Evolutionary conservation across 1,284 basidiomycete species (phyloP), one percentile per base, ranked within the genome.

Genomic region (Ganoderma sp.): DNA sequence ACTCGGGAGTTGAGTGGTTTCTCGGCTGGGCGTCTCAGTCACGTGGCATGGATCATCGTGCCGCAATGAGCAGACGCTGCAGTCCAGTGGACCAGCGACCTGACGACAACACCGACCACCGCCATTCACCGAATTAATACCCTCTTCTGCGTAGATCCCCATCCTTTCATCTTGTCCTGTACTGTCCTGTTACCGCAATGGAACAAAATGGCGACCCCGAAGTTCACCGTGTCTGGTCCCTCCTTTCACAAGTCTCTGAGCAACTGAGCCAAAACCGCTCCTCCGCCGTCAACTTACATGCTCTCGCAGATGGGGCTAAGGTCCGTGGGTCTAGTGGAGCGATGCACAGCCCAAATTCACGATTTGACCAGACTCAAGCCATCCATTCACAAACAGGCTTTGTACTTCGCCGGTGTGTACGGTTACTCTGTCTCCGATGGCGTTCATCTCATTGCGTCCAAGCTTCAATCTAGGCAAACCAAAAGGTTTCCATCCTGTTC

Each of bases 391-490:
- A 92, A 75, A 95, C 95, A 0, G 97, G 97, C 1, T 99, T 97
- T 79, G 95, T 98, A 8, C 81, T 99, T 48, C 87, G 97, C 68
- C 88, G 96, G 83, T 91, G 72, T 54, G 87, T 81, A 45, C 60
- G 34, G 45, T 42, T 34, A 41, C 39, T 19, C 28, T 22, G 58
- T 17, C 14, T 7, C 32, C 19, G 61, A 39, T 15, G 34, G 52
- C 19, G 63, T 50, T 42, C 64, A 59, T 42, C 58, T 19, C 4
- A 67, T 59, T 2, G 34, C 32, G 41, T 10, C 37, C 32, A 67
- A 90, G 90, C 71, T 99, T 95, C 83, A 99, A 99, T 79, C 82
- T 92, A 75, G 97, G 99, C 80, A 92, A 97, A 73, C 83, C 92
- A 58, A 87, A 96, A 89, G 94, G 96, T 96, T 28, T 37, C 43